phyloP scores from a whole-genome alignment of 208 protist species.

The Trypanosoma grayi region DNA sequence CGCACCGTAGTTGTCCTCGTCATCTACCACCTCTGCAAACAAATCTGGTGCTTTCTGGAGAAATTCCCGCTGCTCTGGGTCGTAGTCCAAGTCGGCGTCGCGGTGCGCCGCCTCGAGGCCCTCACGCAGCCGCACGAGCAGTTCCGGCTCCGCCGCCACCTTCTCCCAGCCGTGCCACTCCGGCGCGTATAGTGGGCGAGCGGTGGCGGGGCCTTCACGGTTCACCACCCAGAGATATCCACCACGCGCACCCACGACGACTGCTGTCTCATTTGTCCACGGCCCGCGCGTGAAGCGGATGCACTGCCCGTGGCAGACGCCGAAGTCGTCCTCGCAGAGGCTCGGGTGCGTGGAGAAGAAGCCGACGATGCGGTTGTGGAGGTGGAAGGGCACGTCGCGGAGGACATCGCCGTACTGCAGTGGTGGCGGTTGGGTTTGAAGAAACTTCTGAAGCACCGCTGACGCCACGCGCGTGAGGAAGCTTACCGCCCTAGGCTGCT shows the following conservation, averaged over 20 bases:
- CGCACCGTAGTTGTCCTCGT: not conserved
- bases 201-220: slow-evolving; percentile 24
- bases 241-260: slow-evolving; percentile 64
- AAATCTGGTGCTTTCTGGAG: slow-evolving; percentile 81
- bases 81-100: slow-evolving; percentile 49
- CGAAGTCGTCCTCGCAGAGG: slow-evolving; percentile 63
- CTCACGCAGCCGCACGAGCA: slow-evolving; percentile 28
- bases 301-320: slow-evolving; percentile 49
- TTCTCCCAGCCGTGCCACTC: slow-evolving; percentile 23
- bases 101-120: slow-evolving; percentile 19
- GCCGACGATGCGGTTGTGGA: slow-evolving; percentile 35
- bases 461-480: slow-evolving; percentile 15
- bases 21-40: slow-evolving; percentile 44
- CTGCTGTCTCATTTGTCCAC: slow-evolving; percentile 24
- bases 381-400: slow-evolving; percentile 69
- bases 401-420: slow-evolving; percentile 54
- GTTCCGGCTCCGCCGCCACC: not conserved
- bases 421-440: not conserved
- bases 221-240: slow-evolving; percentile 57
- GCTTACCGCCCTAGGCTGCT: not conserved
- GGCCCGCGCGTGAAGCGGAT: slow-evolving; percentile 32
- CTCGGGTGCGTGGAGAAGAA: slow-evolving; percentile 70
- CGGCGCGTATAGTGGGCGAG: slow-evolving; percentile 7
- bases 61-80: slow-evolving; percentile 59
- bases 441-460: slow-evolving; percentile 4